Evolutionary conservation across 1,284 basidiomycete genomes (phyloP).

Genomic region (Earliella scabrosa): DNA sequence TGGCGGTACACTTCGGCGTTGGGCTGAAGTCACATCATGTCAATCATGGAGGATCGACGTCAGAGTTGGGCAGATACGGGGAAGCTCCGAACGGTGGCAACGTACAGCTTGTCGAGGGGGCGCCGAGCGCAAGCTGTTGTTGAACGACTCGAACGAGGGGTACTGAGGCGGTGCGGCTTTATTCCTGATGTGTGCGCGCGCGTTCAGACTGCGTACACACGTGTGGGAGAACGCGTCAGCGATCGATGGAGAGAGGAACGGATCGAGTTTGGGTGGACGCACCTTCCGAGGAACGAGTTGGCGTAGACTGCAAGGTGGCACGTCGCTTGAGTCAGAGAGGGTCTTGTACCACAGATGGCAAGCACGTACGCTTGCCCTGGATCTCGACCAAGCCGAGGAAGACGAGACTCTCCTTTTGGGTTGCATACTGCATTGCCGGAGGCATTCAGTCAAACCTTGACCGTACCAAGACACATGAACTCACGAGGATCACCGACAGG

Average conservation of each 20-base stretch:
- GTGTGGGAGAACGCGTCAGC: no score
- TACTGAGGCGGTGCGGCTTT: neutral
- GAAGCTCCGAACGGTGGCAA: neutral
- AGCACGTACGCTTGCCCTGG: conserved; percentile 20
- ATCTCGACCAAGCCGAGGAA: conserved; percentile 22
- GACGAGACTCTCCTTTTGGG: conserved; percentile 10
- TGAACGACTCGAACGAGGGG: neutral
- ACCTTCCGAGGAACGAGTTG: conserved; percentile 18
- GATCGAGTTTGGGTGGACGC: conserved; percentile 8
- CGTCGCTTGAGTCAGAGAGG: neutral
- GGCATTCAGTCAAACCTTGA: no score
- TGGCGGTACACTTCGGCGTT: conserved; percentile 19
- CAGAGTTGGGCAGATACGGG: neutral
- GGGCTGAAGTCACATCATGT: conserved; percentile 1
- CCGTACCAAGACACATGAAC: no score
- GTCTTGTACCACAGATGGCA: no score
- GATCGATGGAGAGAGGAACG: neutral
- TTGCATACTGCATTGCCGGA: neutral
- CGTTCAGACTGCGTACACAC: neutral
- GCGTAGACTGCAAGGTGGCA: conserved; percentile 13
- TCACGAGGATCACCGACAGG: conserved; percentile 1
- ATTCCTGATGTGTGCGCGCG: neutral
- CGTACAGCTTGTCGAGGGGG: neutral
- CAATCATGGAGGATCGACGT: no score
- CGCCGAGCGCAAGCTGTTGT: neutral